Conservation (phyloP, 2,329 filamentous ascomycete genomes). For the Neopestalotiopsis rosae region DNA sequence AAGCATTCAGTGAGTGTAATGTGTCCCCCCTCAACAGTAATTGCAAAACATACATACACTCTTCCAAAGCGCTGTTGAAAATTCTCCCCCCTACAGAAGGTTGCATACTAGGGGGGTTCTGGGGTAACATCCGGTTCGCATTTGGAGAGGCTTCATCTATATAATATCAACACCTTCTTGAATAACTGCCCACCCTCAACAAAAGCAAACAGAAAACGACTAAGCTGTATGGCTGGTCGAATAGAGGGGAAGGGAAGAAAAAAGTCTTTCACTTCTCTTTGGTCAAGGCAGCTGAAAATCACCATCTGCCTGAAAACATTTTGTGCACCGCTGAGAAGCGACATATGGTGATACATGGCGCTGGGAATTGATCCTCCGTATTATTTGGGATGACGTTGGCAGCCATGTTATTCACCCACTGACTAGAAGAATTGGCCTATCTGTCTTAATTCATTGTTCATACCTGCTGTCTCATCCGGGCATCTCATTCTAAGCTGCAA, state of each 20-base stretch:
- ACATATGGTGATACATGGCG: conserved; percentile 5
- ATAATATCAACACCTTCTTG: neutral
- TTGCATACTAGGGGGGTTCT: neutral
- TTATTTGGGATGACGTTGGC: neutral
- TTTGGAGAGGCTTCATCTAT: neutral
- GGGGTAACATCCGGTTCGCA: neutral
- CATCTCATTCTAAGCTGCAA: no score
- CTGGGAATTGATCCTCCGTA: conserved; percentile 5
- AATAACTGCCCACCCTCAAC: neutral
- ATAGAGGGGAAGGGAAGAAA: neutral
- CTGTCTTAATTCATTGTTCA: no score
- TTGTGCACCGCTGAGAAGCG: neutral
- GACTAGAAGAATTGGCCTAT: neutral
- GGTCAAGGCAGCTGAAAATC: neutral
- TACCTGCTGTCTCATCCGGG: no score
- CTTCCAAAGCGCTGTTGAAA: neutral
- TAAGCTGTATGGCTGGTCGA: neutral
- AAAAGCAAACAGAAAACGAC: neutral
- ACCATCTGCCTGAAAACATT: neutral
- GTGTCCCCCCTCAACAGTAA: neutral
- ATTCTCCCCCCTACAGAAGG: neutral
- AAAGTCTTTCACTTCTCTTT: neutral
- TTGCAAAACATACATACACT: neutral
- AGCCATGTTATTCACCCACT: neutral
- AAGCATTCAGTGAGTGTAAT: neutral